Evolutionary conservation across 148 eudicot species (phyloP), one percentile per base, ranked within the genome.

Genomic region (Rhododendron kiyosumense): DNA sequence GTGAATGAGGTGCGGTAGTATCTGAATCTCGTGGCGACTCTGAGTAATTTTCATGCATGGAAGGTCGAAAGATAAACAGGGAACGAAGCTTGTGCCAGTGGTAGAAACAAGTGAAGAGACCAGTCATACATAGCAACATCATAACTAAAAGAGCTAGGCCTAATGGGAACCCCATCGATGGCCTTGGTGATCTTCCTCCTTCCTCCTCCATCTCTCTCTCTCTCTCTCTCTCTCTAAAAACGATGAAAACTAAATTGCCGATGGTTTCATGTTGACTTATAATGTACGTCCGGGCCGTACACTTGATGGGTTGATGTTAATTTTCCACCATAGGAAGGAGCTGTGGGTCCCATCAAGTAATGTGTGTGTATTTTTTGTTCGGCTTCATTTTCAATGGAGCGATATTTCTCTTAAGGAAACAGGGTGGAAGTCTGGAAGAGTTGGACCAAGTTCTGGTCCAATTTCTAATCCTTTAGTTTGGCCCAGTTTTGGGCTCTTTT

Each of bases 101-200:
- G 48, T 45, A 85, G 61, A 34, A 43, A 48, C 83, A 85, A 65
- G 57, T 79, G 78, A 85, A 85, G 82, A 85, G 63, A 20, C 45
- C 46, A 85, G 67, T 85, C 5, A 85, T 46, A 28, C 83, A 85
- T 17, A 79, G 2, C 83, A 85, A 48, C 13, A 65, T 14, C 2
- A 67, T 9, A 52, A 79, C 41, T 22, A 85, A 45, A 79, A 85
- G 65, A 28, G 87, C 87, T 12, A 85, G 57, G 1, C 87, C 87
- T 5, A 85, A 18, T 26, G 87, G 84, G 78, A 45, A 85, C 22
- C 30, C 87, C 34, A 85, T 61, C 43, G 79, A 45, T 48, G 83
- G 76, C 49, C 84, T 48, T 43, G 84, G 45, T 8, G 76, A 59
- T 26, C 22, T 52, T 45, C 52, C 28, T 78, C 48, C 46, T 49